phyloP scores from a whole-genome alignment of 2,329 filamentous ascomycete genomes.

The Alternaria sp. region DNA sequence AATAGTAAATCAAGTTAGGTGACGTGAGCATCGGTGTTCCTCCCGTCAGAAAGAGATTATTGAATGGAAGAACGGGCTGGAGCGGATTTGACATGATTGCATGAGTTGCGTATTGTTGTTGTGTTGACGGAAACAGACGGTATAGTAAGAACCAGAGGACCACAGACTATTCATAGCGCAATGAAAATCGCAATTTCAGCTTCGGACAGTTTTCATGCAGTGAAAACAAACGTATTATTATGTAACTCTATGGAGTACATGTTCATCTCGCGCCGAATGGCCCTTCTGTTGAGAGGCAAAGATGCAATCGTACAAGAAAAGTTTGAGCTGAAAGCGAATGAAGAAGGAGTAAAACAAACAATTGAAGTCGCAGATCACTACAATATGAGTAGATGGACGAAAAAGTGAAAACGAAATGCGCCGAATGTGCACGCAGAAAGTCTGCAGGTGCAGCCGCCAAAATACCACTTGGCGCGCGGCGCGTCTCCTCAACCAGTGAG shows the following conservation, averaged over 20 bases:
- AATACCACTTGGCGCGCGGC: background rate
- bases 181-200: conserved; percentile 4
- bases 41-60: background rate
- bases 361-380: conserved; percentile 4
- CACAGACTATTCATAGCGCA: conserved; percentile 15
- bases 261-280: background rate
- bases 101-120: conserved; percentile 9
- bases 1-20: background rate
- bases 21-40: background rate
- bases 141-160: conserved; percentile 5
- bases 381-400: conserved; percentile 7
- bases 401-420: background rate
- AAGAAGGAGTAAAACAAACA: conserved; percentile 1
- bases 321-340: background rate
- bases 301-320: conserved; percentile 2
- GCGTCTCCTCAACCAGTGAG: background rate
- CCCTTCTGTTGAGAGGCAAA: background rate
- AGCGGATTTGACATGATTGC: conserved; percentile 3
- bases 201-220: background rate
- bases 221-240: background rate
- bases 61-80: background rate
- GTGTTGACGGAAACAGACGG: background rate
- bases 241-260: background rate
- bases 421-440: background rate
- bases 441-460: background rate